phyloP scores from a whole-genome alignment of 2,329 filamentous ascomycete genomes.

The Sporothrix dimorphospora region DNA sequence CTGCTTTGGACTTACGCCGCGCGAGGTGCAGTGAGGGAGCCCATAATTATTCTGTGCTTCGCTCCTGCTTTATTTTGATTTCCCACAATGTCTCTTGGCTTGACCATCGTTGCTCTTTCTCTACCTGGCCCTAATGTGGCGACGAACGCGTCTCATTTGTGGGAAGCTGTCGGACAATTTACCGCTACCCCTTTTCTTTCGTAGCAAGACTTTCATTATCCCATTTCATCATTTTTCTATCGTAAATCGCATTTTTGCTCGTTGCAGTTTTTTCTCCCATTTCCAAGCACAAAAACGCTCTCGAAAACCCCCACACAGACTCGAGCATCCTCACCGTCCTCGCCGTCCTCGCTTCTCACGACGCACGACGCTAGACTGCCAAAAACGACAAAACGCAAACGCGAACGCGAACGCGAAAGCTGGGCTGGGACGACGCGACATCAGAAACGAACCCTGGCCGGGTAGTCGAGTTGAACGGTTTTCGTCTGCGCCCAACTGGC shows the following conservation, averaged over 20 bases:
- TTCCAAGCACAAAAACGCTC: not conserved
- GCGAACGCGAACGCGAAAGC: not conserved
- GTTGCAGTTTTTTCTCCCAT: not conserved
- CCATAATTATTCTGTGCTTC: not conserved
- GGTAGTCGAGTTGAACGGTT: not conserved
- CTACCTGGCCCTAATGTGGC: not conserved
- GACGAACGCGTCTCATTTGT: not conserved
- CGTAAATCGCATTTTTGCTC: not conserved
- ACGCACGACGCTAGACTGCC: not conserved
- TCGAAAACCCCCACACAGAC: not conserved
- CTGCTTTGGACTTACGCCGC: not conserved
- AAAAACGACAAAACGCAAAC: not conserved
- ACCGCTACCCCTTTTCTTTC: not conserved
- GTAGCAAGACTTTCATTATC: not conserved
- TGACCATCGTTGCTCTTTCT: not conserved
- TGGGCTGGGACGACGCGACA: not conserved
- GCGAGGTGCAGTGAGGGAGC: not conserved
- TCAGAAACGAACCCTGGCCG: not conserved
- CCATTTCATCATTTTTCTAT: not conserved
- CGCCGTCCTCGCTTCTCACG: not conserved
- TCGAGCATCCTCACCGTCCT: not conserved
- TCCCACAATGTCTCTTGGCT: not conserved
- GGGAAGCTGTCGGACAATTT: not conserved
- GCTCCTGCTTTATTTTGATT: conserved; percentile 3
- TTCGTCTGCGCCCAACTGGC: not conserved